Conservation (phyloP, 192 early-diverging fungal genomes). For the Dissophora globulifera region DNA sequence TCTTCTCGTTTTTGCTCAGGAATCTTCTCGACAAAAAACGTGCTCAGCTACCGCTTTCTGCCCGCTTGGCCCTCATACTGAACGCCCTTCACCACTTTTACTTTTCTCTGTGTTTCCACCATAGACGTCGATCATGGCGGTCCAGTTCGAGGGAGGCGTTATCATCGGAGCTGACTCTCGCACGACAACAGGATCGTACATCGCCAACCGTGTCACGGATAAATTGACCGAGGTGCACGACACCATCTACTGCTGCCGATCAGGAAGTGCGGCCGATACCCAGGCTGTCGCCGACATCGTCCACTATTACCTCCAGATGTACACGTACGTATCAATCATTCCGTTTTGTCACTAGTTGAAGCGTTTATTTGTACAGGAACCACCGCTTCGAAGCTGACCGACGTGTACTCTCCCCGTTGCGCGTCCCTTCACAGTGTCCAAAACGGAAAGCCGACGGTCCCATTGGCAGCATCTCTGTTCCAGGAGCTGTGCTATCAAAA, state of each 20-base stretch:
- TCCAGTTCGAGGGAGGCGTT: constrained; percentile 89
- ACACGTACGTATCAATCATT: constrained; percentile 68
- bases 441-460: constrained; percentile 88
- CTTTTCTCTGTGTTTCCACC: background rate
- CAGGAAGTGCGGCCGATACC: constrained; percentile 98
- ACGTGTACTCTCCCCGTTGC: no score
- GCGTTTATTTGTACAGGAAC: no score
- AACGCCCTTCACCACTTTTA: background rate
- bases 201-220: constrained; percentile 97
- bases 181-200: constrained; percentile 95
- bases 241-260: constrained; percentile 96
- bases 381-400: no score
- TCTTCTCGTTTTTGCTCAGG: no score
- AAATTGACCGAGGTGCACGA: constrained; percentile 97
- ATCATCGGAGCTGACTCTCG: constrained; percentile 98
- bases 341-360: no score
- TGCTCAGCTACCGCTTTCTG: no score
- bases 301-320: constrained; percentile 94
- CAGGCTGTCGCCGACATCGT: constrained; percentile 99
- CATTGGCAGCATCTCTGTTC: constrained; percentile 90
- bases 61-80: no score
- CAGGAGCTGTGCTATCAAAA: constrained; percentile 95
- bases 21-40: no score
- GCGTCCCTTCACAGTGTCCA: constrained; percentile 81
- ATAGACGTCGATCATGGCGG: constrained; percentile 98